Conservation (phyloP, 805 yeast species). For the Barnettozyma botsteinii region DNA sequence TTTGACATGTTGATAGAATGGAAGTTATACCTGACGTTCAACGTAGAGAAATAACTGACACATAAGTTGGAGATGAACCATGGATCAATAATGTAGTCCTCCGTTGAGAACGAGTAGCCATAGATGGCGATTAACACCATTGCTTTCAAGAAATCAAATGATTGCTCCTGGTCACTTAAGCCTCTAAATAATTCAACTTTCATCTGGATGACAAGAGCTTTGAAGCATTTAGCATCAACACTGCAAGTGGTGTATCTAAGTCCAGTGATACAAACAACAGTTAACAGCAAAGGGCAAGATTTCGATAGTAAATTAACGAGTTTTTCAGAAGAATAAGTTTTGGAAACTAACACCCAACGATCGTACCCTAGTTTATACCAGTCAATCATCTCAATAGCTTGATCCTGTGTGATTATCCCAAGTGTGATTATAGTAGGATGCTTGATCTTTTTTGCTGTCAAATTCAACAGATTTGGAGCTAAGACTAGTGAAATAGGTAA, state of each 20-base stretch:
- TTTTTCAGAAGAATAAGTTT: not conserved
- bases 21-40: not conserved
- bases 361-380: not conserved
- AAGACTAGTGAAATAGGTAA: not conserved
- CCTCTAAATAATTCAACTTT: not conserved
- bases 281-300: not conserved
- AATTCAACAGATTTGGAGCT: not conserved
- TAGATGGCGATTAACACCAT: not conserved
- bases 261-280: not conserved
- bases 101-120: not conserved
- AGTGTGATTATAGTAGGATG: not conserved
- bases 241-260: not conserved
- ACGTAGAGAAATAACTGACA: not conserved
- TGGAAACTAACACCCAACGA: not conserved
- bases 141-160: not conserved
- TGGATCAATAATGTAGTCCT: not conserved
- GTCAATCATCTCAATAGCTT: not conserved
- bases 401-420: not conserved
- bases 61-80: not conserved
- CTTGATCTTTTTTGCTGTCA: not conserved
- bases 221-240: not conserved
- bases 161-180: not conserved
- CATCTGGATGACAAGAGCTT: not conserved
- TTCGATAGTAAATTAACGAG: not conserved
- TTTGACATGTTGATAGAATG: not conserved